Percentiles rank a stretch among this genome's conserved stretches.
phyloP scores from a whole-genome alignment of 139 green algal genomes.

The Micractinium sp. region DNA sequence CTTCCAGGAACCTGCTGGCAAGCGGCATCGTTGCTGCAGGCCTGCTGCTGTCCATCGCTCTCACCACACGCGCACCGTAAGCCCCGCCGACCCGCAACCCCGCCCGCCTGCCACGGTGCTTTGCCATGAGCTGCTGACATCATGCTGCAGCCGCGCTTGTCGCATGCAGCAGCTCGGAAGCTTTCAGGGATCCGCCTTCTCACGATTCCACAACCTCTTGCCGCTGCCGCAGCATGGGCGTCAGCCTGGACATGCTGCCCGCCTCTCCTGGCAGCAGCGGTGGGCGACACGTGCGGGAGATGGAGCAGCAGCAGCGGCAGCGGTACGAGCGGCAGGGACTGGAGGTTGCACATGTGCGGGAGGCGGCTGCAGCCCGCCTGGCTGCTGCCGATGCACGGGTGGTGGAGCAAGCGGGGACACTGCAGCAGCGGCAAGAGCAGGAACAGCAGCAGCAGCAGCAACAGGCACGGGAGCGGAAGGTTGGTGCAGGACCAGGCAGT shows the following conservation, averaged over 20 bases:
- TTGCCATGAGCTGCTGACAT: too few species aligned
- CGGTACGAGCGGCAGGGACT: not conserved
- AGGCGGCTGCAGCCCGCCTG: not conserved
- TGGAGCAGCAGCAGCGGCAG: not conserved
- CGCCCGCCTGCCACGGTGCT: too few species aligned
- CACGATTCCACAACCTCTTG: too few species aligned
- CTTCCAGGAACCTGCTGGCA: too few species aligned
- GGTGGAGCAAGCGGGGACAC: not conserved
- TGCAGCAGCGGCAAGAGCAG: not conserved
- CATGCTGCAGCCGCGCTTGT: too few species aligned
- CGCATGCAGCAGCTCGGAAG: too few species aligned
- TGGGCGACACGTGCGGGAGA: not conserved
- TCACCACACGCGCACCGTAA: too few species aligned
- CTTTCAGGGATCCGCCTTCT: too few species aligned
- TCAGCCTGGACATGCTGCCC: not conserved
- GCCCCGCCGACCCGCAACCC: too few species aligned
- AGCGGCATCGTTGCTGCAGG: too few species aligned
- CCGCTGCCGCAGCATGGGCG: not conserved
- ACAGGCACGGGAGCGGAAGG: not conserved
- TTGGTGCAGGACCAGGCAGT: not conserved
- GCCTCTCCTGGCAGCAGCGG: not conserved
- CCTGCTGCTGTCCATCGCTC: too few species aligned
- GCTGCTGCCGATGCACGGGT: not conserved
- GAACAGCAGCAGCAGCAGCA: not conserved
- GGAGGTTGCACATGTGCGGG: not conserved